Evolutionary conservation across 2,329 filamentous ascomycete genomes (phyloP), one percentile per base, ranked within the genome.

Genomic region (Fusarium nurragi): DNA sequence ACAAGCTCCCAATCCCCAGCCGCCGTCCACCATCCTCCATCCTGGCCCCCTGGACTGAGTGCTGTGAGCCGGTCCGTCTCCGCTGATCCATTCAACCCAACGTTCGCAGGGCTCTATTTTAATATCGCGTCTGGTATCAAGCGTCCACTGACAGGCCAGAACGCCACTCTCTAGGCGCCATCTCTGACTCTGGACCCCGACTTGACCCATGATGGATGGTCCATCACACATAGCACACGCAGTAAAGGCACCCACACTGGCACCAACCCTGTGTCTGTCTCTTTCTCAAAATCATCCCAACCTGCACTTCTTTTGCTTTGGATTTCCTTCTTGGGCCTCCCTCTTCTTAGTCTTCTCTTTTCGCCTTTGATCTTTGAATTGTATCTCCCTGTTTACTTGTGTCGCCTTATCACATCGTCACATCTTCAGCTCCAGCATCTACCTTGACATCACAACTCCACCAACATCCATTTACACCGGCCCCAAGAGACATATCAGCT

Each of bases 71-170:
- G 63, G 66, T 68, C 67, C 58, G 65, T 65, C 68, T 71, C 69
- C 65, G 70, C 68, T 72, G 69, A 71, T 71, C 69, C 69, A 71
- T 71, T 62, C 59, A 65, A 70, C 65, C 68, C 60, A 73, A 67
- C 70, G 65, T 69, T 65, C 64, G 64, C 67, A 73, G 65, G 60
- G 70, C 73, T 75, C 78, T 81, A 79, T 80, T 81, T 79, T 81
- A 78, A 81, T 79, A 78, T 77, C 37, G 74, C 71, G 63, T 69
- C 74, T 64, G 71, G 65, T 65, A 60, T 65, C 51, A 67, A 53
- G 70, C 76, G 73, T 77, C 80, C 80, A 81, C 74, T 80, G 74
- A 79, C 76, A 78, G 73, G 74, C 73, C 75, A 73, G 73, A 67
- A 74, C 74, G 73, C 73, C 68, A 69, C 73, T 70, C 65, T 69